These are phyloP conservation scores for Coprinopsis sp. DNA, from an alignment of 768 basidiomycete species.

Conservation along the genomic window DNA sequence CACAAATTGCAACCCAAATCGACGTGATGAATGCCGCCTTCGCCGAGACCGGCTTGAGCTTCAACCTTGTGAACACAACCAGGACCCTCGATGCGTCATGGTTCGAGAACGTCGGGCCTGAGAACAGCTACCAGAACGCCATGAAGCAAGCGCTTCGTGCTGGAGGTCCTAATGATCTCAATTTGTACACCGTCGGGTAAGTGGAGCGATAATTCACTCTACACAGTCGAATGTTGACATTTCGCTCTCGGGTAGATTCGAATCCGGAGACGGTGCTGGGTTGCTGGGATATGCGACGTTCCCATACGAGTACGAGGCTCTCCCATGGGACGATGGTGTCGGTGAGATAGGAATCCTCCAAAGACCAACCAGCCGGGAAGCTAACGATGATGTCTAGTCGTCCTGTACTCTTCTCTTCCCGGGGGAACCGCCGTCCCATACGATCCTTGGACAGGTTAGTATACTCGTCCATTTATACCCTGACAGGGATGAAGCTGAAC, in stretches of 20 bases:
- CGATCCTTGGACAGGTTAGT: slow-evolving; percentile 37
- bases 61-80: slow-evolving; percentile 35
- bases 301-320: slow-evolving; percentile 37
- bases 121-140: slow-evolving; percentile 31
- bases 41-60: slow-evolving; percentile 31
- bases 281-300: slow-evolving; percentile 54
- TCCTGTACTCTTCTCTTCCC: slow-evolving; percentile 38
- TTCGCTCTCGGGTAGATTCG: slow-evolving; percentile 28
- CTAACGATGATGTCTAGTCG: slow-evolving; percentile 24
- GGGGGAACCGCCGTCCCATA: slow-evolving; percentile 39
- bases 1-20: slow-evolving; percentile 34
- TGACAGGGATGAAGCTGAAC: slow-evolving; percentile 13
- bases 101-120: slow-evolving; percentile 43
- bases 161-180: slow-evolving; percentile 38
- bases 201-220: slow-evolving; percentile 4
- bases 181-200: slow-evolving; percentile 49
- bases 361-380: too few species aligned
- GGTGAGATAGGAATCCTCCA: not conserved
- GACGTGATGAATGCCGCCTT: slow-evolving; percentile 40
- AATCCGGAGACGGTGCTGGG: slow-evolving; percentile 32
- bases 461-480: not conserved
- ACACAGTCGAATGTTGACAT: slow-evolving; percentile 10
- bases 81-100: slow-evolving; percentile 42
- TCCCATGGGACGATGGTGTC: slow-evolving; percentile 46
- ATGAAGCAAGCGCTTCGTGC: slow-evolving; percentile 46